Conservation (phyloP, 208 protist genomes). For the Entamoeba invadens region DNA sequence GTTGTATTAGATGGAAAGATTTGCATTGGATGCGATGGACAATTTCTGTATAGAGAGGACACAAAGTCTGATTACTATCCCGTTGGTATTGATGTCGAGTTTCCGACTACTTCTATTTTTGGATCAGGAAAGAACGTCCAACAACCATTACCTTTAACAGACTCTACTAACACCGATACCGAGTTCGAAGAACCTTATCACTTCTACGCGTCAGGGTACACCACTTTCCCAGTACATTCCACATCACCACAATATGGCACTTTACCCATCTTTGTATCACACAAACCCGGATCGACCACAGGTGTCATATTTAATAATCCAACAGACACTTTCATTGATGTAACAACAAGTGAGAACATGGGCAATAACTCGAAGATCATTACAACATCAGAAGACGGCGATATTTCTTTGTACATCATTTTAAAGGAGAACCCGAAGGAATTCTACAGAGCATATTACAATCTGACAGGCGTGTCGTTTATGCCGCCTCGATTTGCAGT, state of each 20-base stretch:
- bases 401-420: background rate
- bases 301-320: background rate
- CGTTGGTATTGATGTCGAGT: background rate
- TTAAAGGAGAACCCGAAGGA: background rate
- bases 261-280: slow-evolving; percentile 1
- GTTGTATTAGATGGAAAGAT: background rate
- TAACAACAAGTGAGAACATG: too few relatives aligned
- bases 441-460: background rate
- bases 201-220: background rate
- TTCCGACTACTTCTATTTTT: background rate
- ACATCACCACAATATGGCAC: background rate
- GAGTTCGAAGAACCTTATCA: background rate
- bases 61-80: background rate
- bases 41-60: background rate
- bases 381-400: background rate
- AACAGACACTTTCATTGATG: background rate
- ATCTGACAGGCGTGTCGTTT: background rate
- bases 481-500: background rate
- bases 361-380: background rate
- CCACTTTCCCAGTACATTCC: background rate
- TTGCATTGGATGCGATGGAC: background rate
- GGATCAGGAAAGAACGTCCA: background rate
- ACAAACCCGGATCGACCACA: background rate
- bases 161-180: background rate
- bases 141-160: background rate